These are phyloP conservation scores for Pulveroboletus sp. DNA, from an alignment of 768 basidiomycete species.

Conservation along the genomic window DNA sequence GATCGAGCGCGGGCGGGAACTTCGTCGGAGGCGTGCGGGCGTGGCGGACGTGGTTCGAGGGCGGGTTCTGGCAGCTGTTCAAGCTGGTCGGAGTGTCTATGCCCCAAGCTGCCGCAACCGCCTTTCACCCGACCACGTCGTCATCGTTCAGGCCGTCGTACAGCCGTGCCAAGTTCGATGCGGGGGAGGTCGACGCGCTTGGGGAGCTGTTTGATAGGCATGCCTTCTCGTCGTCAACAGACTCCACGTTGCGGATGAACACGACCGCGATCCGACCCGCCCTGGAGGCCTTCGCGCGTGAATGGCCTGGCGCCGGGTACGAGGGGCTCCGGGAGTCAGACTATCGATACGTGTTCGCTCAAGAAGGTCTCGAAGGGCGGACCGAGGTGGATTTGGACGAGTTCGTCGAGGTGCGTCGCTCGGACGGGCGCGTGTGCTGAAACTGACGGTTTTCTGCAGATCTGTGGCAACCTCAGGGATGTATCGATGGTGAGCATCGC, in stretches of 20 bases:
- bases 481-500: conserved; percentile 45
- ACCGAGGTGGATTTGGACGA: conserved; percentile 72
- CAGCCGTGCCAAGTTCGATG: conserved; percentile 52
- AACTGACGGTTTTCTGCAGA: conserved; percentile 36
- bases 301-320: conserved; percentile 43
- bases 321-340: conserved; percentile 59
- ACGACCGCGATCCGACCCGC: conserved; percentile 40
- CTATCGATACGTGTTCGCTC: conserved; percentile 68
- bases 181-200: conserved; percentile 44
- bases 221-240: background rate
- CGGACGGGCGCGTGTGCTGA: too few species aligned
- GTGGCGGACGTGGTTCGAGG: conserved; percentile 16
- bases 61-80: conserved; percentile 17
- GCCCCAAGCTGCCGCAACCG: background rate
- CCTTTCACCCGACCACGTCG: background rate
- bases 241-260: conserved; percentile 25
- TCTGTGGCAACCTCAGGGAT: conserved; percentile 72
- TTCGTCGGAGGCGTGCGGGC: conserved; percentile 7
- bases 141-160: conserved; percentile 30
- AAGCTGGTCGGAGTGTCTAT: conserved; percentile 15
- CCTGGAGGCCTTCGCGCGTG: conserved; percentile 40
- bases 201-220: conserved; percentile 33
- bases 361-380: conserved; percentile 62
- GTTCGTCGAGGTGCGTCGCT: conserved; percentile 71
- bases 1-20: background rate